These are phyloP conservation scores for Lolium rigidum DNA, from an alignment of 176 grass and related monocot species.

Conservation along the genomic window DNA sequence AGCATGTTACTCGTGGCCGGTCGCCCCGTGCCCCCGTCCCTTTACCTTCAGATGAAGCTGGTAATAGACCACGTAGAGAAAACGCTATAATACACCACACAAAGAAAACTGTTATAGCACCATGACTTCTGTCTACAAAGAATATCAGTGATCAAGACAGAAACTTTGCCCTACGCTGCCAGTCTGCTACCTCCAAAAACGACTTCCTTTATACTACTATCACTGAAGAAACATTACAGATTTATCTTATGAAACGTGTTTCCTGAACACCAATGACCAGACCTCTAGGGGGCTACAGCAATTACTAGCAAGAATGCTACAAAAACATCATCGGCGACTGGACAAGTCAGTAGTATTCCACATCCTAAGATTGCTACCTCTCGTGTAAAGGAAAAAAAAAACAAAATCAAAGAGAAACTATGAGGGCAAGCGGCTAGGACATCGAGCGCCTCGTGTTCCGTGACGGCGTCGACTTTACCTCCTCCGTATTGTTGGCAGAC, in stretches of 20 bases:
- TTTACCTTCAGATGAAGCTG: not conserved
- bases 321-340: slow-evolving; percentile 29
- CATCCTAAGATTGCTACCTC: slow-evolving; percentile 44
- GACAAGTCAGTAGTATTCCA: slow-evolving; percentile 32
- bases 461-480: slow-evolving; percentile 68
- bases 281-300: slow-evolving; percentile 4
- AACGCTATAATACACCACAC: too few species aligned
- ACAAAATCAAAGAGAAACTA: slow-evolving; percentile 56
- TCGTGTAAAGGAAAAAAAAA: slow-evolving; percentile 7
- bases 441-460: slow-evolving; percentile 62
- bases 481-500: slow-evolving; percentile 70
- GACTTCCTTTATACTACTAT: slow-evolving; percentile 26
- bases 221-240: slow-evolving; percentile 25
- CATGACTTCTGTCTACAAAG: not conserved
- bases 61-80: too few species aligned
- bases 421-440: slow-evolving; percentile 39
- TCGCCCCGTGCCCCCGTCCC: not conserved
- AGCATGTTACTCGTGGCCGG: not conserved
- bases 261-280: slow-evolving; percentile 39
- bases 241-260: slow-evolving; percentile 36
- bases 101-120: too few species aligned
- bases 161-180: slow-evolving; percentile 26
- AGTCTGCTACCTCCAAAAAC: not conserved
- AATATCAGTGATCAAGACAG: not conserved
- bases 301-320: slow-evolving; percentile 15